Conservation (phyloP, 306 rosid genomes). For the Elaeagnus macrophylla region DNA sequence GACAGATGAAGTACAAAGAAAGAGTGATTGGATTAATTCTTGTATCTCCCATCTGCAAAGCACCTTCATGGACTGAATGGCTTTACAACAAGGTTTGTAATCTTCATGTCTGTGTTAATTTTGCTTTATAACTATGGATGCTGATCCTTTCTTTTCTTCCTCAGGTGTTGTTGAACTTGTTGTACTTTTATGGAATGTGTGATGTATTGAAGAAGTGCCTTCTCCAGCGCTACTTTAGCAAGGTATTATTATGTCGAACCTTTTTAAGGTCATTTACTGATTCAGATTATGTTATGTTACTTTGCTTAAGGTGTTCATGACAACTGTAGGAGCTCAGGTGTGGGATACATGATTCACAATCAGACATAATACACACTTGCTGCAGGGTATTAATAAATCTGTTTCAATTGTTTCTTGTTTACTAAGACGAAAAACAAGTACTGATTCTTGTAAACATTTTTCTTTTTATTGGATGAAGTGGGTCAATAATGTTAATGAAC, state of each 20-base stretch:
- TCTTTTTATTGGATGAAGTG: not conserved
- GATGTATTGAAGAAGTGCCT: constrained; percentile 77
- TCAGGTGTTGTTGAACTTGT: constrained; percentile 66
- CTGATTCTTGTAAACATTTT: too few relatives aligned
- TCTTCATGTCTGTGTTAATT: constrained; percentile 8
- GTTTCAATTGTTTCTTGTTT: constrained; percentile 13
- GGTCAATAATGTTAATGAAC: not conserved
- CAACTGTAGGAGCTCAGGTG: constrained; percentile 58
- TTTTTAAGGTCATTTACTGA: not conserved
- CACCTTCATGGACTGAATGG: constrained; percentile 90
- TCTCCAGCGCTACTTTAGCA: constrained; percentile 77
- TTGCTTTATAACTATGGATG: not conserved
- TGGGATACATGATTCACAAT: constrained; percentile 49
- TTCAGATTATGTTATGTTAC: not conserved
- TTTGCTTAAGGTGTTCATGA: constrained; percentile 5
- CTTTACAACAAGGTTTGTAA: constrained; percentile 68
- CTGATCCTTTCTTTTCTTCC: not conserved
- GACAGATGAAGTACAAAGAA: constrained; percentile 66
- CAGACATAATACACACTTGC: constrained; percentile 54
- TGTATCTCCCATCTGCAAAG: constrained; percentile 71
- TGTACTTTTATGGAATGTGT: constrained; percentile 82
- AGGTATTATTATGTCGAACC: constrained; percentile 39
- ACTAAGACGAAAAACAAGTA: too few relatives aligned
- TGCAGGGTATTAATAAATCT: constrained; percentile 48
- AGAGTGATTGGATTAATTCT: constrained; percentile 78